Conservation (phyloP, 2,329 filamentous ascomycete species). For the Fusarium pseudocircinatum region DNA sequence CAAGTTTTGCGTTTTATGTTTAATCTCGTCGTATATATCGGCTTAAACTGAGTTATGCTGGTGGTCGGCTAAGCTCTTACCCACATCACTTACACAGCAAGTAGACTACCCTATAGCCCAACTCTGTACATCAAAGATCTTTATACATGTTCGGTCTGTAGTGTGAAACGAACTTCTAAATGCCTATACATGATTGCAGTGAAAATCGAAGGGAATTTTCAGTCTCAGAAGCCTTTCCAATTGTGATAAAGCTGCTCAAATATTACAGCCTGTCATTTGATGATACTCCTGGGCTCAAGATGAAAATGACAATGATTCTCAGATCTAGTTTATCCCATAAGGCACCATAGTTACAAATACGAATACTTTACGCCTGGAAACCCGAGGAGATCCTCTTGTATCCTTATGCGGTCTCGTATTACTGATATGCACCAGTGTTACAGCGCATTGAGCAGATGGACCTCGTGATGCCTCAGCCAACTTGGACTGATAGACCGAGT, state of each 20-base stretch:
- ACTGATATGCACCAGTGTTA: neutral
- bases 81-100: neutral
- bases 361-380: neutral
- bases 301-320: accelerated
- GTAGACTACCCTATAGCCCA: neutral
- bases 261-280: neutral
- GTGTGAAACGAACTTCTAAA: neutral
- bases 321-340: neutral
- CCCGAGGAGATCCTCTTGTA: neutral
- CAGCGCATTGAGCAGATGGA: neutral
- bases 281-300: no score
- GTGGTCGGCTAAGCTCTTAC: neutral
- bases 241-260: neutral
- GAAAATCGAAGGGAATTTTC: accelerated
- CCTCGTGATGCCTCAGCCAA: neutral
- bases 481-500: neutral
- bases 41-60: neutral
- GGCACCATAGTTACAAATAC: no score
- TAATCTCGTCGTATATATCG: accelerated
- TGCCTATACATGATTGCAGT: no score
- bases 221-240: neutral
- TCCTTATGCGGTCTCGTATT: neutral
- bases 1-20: accelerated
- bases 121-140: neutral
- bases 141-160: neutral